phyloP scores from a whole-genome alignment of 306 rosid genomes.

The Casuarina equisetifolia region DNA sequence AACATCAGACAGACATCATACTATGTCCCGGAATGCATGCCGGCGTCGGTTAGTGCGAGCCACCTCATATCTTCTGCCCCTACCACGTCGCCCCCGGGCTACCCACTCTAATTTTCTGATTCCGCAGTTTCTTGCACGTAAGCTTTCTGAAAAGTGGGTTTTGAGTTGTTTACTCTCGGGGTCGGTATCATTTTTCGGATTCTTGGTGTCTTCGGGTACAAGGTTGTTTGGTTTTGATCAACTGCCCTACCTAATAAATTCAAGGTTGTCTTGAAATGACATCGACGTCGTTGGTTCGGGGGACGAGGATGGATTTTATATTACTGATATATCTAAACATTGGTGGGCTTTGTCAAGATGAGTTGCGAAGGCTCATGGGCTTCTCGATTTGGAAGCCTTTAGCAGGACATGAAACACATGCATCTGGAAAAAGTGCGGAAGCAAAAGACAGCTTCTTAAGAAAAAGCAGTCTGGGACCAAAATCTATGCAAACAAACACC shows the following conservation, averaged over 20 bases:
- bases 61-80: neutral
- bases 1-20: too few relatives aligned
- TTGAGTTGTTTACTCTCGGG: neutral
- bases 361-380: neutral
- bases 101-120: neutral
- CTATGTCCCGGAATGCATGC: too few relatives aligned
- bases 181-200: neutral
- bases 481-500: too few relatives aligned
- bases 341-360: neutral
- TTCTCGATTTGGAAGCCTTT: too few relatives aligned
- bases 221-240: slow-evolving; percentile 30
- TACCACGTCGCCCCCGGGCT: neutral
- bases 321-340: too few relatives aligned
- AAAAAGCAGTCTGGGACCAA: too few relatives aligned
- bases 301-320: neutral
- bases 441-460: too few relatives aligned
- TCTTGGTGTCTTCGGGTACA: neutral
- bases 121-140: neutral
- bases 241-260: slow-evolving; percentile 13
- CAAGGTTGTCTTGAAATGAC: neutral
- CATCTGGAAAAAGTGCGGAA: too few relatives aligned
- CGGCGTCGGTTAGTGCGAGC: neutral
- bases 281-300: neutral
- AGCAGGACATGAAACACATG: too few relatives aligned
- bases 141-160: neutral